Base-by-base conservation (phyloP, 2,329 filamentous ascomycete genomes). In the Cladosporium sp. region DNA sequence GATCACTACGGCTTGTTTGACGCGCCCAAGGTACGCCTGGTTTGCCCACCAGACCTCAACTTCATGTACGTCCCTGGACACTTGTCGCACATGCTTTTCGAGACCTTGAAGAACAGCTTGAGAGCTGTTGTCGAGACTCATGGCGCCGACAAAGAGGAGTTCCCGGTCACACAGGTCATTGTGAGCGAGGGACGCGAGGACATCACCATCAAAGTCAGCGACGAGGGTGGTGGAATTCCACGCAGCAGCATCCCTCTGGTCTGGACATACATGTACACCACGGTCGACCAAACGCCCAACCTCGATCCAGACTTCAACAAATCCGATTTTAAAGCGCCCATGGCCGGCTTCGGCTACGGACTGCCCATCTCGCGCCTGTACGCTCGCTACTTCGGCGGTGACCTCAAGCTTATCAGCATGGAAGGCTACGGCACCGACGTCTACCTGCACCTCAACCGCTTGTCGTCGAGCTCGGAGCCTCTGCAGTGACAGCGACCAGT, bases 221-320 rank as follows among this genome's bases (percentile, higher is more conserved):
- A 99, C 68, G 93, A 99, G 72, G 93, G 93, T 53, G 93, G 93
- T 57, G 93, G 93, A 55, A 97, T 99, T 47, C 90, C 93, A 0
- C 79, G 93, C 63, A 95, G 88, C 62, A 83, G 89, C 47, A 97
- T 99, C 57, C 93, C 93, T 4, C 79, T 99, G 12, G 93, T 97
- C n/a, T 99, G 93, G 93, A 99, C 93, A 11, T 99, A 99, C 70
- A 99, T 97, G 93, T 99, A 99, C 70, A 99, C 93, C 30, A 99
- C 93, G 2, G 93, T 99, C 57, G 93, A 97, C 69, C 84, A 91
- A 61, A 97, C 93, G 18, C 93, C 93, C 12, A 95, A 85, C 65
- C 75, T 99, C 56, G 93, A 99, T 66, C 93, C 93, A 1, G 92
- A 97, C 68, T 99, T 97, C 69, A 92, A 99, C 72, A 95, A 97